phyloP scores from a whole-genome alignment of 495 filamentous ascomycete species.

The Hyaloscypha variabilis region DNA sequence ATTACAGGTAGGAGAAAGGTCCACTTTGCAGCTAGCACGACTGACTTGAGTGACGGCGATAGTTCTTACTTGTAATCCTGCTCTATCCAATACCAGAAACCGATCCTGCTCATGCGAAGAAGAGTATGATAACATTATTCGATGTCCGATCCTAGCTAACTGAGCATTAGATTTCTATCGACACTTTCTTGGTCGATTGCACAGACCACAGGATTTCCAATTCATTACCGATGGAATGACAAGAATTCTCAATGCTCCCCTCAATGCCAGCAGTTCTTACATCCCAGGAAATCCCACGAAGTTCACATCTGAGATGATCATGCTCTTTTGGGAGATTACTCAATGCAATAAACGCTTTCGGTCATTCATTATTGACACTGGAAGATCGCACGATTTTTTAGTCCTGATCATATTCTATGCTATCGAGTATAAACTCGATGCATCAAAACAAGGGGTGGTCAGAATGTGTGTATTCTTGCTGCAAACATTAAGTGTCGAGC shows the following conservation, averaged over 20 bases:
- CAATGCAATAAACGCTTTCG: constrained; percentile 98
- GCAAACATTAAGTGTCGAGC: constrained; percentile 93
- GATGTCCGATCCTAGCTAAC: not conserved
- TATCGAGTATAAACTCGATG: constrained; percentile 81
- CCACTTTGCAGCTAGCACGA: not conserved
- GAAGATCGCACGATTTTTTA: constrained; percentile 89
- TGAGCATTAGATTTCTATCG: constrained; percentile 28
- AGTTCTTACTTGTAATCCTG: constrained; percentile 79
- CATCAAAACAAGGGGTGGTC: constrained; percentile 88
- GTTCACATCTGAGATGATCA: constrained; percentile 94
- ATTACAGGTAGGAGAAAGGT: constrained; percentile 54
- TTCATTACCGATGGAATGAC: constrained; percentile 97
- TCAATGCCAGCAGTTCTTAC: constrained; percentile 85
- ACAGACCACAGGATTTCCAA: constrained; percentile 96
- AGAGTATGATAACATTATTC: constrained; percentile 77
- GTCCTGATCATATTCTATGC: constrained; percentile 92
- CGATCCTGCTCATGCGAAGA: constrained; percentile 56
- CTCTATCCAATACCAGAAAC: constrained; percentile 91
- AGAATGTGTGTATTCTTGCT: constrained; percentile 96
- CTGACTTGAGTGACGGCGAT: not conserved
- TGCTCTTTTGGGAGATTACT: constrained; percentile 96
- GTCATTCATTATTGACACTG: constrained; percentile 96
- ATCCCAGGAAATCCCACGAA: constrained; percentile 82
- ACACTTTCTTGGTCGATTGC: constrained; percentile 72
- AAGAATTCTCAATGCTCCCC: constrained; percentile 87